Evolutionary conservation across 2,329 filamentous ascomycete genomes (phyloP).

Genomic region (Endothia cerciana): DNA sequence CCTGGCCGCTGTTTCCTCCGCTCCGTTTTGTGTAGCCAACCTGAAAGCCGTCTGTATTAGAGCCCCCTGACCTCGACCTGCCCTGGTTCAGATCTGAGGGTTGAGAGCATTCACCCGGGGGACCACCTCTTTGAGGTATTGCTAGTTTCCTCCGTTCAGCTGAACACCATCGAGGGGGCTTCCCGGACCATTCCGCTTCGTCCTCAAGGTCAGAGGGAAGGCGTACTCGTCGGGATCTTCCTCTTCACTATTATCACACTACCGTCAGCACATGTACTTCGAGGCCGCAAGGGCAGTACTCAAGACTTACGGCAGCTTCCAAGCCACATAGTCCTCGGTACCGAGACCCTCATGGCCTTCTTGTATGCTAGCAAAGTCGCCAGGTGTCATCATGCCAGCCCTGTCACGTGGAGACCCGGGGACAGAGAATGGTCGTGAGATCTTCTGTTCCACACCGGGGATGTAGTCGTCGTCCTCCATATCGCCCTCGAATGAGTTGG

Average conservation of each 20-base stretch:
- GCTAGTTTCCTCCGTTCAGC: constrained; percentile 45
- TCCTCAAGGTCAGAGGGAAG: constrained; percentile 61
- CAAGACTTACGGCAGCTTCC: constrained; percentile 90
- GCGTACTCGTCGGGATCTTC: constrained; percentile 81
- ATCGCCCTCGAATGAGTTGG: constrained; percentile 78
- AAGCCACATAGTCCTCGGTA: constrained; percentile 97
- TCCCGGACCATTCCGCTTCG: constrained; percentile 49
- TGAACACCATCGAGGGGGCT: constrained; percentile 48
- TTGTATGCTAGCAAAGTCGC: constrained; percentile 94
- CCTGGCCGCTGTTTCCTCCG: neutral
- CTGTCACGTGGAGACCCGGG: constrained; percentile 90
- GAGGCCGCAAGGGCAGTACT: neutral
- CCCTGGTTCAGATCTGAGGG: constrained; percentile 2
- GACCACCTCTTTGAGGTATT: neutral
- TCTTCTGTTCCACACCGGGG: constrained; percentile 90
- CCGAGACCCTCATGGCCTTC: constrained; percentile 90
- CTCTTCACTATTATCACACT: constrained; percentile 67
- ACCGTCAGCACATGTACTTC: neutral
- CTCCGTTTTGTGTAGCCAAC: constrained; percentile 2
- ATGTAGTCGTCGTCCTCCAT: constrained; percentile 84
- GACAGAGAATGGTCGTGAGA: constrained; percentile 90
- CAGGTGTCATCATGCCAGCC: constrained; percentile 97
- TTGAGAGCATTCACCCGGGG: neutral
- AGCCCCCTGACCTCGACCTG: neutral
- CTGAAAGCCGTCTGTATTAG: neutral